These are phyloP conservation scores for Hypoxylon fuscum DNA, from an alignment of 495 filamentous ascomycete species.

Conservation along the genomic window DNA sequence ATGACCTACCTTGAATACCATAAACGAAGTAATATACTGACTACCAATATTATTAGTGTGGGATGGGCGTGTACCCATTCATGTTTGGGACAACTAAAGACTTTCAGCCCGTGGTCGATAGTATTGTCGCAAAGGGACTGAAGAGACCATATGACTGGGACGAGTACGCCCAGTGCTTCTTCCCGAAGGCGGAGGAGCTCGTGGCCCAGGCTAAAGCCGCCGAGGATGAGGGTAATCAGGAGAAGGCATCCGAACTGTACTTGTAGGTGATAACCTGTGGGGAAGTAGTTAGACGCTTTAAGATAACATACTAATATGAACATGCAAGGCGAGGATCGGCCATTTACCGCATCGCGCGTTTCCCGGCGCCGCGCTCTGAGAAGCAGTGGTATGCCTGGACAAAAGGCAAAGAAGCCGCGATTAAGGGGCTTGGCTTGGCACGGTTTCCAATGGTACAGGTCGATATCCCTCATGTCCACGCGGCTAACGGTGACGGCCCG, in stretches of 20 bases:
- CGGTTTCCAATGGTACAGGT: conserved; percentile 60
- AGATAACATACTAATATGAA: neutral
- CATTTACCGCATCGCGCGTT: conserved; percentile 75
- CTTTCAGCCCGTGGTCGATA: conserved; percentile 70
- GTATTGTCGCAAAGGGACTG: conserved; percentile 45
- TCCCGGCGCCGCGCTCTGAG: conserved; percentile 55
- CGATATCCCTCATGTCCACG: conserved; percentile 65
- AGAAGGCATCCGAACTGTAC: conserved; percentile 68
- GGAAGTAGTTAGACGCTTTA: neutral
- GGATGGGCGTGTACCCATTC: conserved; percentile 76
- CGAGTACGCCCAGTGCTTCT: conserved; percentile 69
- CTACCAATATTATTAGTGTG: conserved; percentile 52
- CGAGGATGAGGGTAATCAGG: conserved; percentile 48
- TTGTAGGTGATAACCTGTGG: conserved; percentile 53
- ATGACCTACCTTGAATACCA: neutral
- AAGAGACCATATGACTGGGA: conserved; percentile 59
- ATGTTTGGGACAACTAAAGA: conserved; percentile 71
- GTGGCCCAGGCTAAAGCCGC: conserved; percentile 58
- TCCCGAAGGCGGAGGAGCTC: conserved; percentile 65
- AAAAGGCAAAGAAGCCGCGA: conserved; percentile 65
- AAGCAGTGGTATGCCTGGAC: conserved; percentile 67
- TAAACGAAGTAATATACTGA: neutral
- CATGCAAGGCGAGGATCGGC: conserved; percentile 62
- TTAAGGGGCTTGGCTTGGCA: conserved; percentile 30
- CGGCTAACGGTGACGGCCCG: conserved; percentile 53